Conservation (phyloP, 495 filamentous ascomycete genomes). For the Bacidia rubella region DNA sequence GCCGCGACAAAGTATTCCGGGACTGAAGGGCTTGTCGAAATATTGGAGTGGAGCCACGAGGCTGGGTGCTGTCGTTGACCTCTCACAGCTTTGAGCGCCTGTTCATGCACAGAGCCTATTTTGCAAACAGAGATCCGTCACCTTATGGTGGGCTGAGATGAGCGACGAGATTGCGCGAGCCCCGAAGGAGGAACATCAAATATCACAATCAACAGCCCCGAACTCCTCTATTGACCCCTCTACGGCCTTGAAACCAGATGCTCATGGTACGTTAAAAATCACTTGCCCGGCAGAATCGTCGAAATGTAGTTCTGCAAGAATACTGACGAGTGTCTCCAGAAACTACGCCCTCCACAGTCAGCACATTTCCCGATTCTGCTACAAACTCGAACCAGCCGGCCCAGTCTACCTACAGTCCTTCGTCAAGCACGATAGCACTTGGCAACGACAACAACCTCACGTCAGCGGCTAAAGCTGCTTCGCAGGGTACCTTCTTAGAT, state of each 20-base stretch:
- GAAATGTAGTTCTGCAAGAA: too few relatives aligned
- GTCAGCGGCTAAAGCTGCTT: not conserved
- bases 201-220: constrained; percentile 15
- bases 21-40: not conserved
- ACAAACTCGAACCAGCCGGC: not conserved
- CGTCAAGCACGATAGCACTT: constrained; percentile 1
- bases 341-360: constrained; percentile 5
- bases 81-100: not conserved
- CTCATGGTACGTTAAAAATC: constrained; percentile 7
- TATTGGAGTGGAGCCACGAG: not conserved
- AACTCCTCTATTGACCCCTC: constrained; percentile 9
- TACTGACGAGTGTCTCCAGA: constrained; percentile 6
- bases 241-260: constrained; percentile 6
- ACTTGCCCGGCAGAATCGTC: not conserved
- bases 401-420: not conserved
- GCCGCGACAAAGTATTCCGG: not conserved
- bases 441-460: not conserved
- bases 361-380: constrained; percentile 1
- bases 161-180: constrained; percentile 32
- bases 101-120: not conserved
- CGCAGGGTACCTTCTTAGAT: not conserved
- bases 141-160: constrained; percentile 28
- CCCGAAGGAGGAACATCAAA: constrained; percentile 21
- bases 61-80: not conserved
- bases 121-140: not conserved